Conservation (phyloP, 73 alveolate species). For the Symbiodinium pilosum region DNA sequence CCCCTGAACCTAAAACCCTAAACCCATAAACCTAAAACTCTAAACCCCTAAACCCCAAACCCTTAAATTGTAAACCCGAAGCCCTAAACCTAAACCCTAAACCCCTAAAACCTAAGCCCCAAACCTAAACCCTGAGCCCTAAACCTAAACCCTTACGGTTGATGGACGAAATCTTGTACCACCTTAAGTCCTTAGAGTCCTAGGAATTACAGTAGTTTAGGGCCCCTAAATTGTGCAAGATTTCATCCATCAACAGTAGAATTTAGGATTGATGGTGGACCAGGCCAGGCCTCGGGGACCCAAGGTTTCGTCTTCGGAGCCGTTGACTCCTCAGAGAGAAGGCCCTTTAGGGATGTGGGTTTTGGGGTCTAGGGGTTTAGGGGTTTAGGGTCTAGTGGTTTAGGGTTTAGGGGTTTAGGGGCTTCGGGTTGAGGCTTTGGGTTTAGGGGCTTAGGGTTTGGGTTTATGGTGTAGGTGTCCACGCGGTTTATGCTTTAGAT, state of each 20-base stretch:
- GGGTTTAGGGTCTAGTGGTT: neutral
- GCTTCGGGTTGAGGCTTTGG: neutral
- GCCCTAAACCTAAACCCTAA: neutral
- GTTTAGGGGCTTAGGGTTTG: neutral
- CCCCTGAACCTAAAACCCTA: too few species aligned
- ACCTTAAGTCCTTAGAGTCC: too few species aligned
- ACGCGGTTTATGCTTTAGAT: too few species aligned
- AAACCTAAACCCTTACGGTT: too few species aligned
- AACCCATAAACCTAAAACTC: too few species aligned
- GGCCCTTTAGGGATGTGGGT: neutral
- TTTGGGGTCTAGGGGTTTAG: neutral
- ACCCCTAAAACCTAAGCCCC: neutral
- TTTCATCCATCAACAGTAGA: too few species aligned
- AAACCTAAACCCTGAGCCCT: too few species aligned
- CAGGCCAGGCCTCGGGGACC: constrained; percentile 45
- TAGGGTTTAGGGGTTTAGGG: neutral
- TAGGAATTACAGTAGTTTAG: too few species aligned
- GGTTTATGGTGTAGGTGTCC: neutral
- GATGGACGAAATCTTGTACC: too few species aligned
- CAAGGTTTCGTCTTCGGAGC: constrained; percentile 47
- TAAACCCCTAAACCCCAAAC: too few species aligned
- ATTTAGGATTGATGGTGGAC: too few species aligned
- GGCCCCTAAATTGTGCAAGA: too few species aligned
- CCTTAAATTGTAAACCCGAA: neutral
- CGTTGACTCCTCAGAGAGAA: constrained; percentile 13